phyloP scores from a whole-genome alignment of 2,329 filamentous ascomycete species.

The Sphaerostilbella broomeana region DNA sequence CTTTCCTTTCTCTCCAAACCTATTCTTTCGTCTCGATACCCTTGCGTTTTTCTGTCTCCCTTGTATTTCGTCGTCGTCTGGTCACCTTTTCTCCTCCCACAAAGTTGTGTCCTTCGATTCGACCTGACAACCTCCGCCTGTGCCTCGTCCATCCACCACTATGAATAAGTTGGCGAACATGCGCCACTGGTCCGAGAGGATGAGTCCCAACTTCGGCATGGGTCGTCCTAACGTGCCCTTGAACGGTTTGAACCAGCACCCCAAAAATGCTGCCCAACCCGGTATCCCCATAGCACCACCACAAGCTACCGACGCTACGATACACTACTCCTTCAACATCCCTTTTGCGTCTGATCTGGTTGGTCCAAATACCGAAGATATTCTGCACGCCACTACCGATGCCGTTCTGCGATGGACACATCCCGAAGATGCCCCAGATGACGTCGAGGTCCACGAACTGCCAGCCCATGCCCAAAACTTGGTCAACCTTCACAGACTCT shows the following conservation, averaged over 20 bases:
- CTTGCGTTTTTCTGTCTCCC: conserved; percentile 19
- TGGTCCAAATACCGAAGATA: conserved; percentile 88
- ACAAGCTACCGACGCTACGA: conserved; percentile 65
- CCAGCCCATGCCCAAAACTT: conserved; percentile 90
- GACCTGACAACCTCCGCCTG: conserved; percentile 2
- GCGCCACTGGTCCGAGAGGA: conserved; percentile 66
- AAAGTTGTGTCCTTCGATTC: conserved; percentile 1
- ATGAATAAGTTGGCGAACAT: conserved; percentile 69
- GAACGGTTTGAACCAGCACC: conserved; percentile 49
- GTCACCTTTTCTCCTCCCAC: conserved; percentile 19
- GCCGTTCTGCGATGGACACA: conserved; percentile 92
- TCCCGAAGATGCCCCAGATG: conserved; percentile 77
- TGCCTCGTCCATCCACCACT: conserved; percentile 30
- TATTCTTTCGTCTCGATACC: conserved; percentile 18
- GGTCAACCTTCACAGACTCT: conserved; percentile 69
- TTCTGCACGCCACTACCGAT: conserved; percentile 83
- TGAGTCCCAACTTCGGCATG: conserved; percentile 62
- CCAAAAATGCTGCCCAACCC: conserved; percentile 47
- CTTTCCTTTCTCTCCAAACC: conserved; percentile 18
- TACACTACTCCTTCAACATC: conserved; percentile 95
- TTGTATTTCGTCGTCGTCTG: conserved; percentile 21
- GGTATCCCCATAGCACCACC: conserved; percentile 57
- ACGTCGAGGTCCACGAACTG: conserved; percentile 77
- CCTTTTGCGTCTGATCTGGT: conserved; percentile 89
- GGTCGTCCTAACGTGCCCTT: conserved; percentile 52